A percentile compares a stretch with the other conserved stretches of the same genome.
phyloP scores from a whole-genome alignment of 441 rosid genomes.

The Eruca vesicaria region DNA sequence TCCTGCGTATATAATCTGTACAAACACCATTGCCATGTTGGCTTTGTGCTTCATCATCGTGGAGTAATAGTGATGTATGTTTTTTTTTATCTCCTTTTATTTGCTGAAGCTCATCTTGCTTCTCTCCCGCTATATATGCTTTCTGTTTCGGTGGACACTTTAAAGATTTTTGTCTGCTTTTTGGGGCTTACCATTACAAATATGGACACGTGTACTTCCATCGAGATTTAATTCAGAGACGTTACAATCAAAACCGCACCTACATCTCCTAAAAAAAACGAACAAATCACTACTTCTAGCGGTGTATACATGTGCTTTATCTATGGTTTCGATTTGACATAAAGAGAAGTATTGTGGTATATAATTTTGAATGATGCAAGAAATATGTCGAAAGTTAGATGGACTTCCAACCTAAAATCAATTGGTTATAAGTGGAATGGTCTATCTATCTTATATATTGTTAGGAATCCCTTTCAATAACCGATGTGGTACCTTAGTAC shows the following conservation, averaged over 20 bases:
- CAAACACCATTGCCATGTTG: conserved; percentile 57
- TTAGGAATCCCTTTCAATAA: no score
- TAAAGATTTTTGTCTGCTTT: neutral
- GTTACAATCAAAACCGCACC: conserved; percentile 16
- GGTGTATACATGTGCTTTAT: neutral
- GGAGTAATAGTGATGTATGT: conserved; percentile 10
- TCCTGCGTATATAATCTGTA: conserved; percentile 69
- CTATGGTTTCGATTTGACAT: neutral
- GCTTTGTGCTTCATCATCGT: conserved; percentile 47
- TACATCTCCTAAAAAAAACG: neutral
- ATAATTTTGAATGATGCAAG: neutral
- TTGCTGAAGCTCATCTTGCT: conserved; percentile 15
- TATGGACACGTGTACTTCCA: conserved; percentile 34
- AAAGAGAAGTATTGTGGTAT: neutral
- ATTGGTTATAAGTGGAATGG: no score
- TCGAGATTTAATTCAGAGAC: neutral
- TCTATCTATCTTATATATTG: no score
- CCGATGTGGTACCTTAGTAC: no score
- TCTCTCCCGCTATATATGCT: conserved; percentile 37
- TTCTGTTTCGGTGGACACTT: conserved; percentile 18
- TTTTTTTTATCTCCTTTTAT: neutral
- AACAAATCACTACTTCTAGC: neutral
- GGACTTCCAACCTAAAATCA: no score
- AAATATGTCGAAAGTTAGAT: no score
- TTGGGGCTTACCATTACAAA: neutral